Evolutionary conservation across 495 filamentous ascomycete genomes (phyloP).

Genomic region (Penicillium tannophilum): DNA sequence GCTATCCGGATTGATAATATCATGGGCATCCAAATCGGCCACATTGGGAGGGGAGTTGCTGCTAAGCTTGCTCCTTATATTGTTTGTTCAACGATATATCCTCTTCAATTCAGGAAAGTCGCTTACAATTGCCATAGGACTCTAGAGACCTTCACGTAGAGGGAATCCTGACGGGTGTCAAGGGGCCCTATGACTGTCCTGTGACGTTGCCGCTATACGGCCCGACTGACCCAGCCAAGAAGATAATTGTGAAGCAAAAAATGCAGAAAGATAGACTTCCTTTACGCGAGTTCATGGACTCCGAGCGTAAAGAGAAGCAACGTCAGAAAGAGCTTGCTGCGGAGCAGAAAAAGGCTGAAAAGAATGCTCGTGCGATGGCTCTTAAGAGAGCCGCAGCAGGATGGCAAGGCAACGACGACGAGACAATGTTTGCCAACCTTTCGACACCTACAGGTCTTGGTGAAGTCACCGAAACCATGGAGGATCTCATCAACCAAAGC

Average conservation of each 20-base stretch:
- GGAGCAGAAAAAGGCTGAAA: conserved; percentile 53
- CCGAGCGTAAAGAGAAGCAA: conserved; percentile 35
- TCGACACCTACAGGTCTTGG: conserved; percentile 25
- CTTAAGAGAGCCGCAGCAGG: conserved; percentile 39
- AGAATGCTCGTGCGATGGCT: conserved; percentile 44
- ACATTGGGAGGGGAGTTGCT: conserved; percentile 68
- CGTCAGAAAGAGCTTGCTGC: conserved; percentile 39
- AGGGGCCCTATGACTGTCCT: conserved; percentile 69
- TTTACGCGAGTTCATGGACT: conserved; percentile 39
- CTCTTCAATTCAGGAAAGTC: background rate
- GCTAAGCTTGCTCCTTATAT: conserved; percentile 75
- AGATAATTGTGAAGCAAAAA: conserved; percentile 54
- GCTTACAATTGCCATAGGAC: conserved; percentile 46
- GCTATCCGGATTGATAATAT: conserved; percentile 82
- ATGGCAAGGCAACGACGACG: conserved; percentile 30
- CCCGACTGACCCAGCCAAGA: conserved; percentile 53
- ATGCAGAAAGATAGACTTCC: conserved; percentile 67
- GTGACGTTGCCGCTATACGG: conserved; percentile 69
- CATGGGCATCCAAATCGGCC: conserved; percentile 76
- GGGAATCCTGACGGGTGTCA: conserved; percentile 63
- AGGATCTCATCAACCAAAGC: conserved; percentile 67
- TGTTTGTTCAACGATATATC: conserved; percentile 33
- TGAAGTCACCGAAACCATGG: conserved; percentile 45
- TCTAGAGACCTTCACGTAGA: conserved; percentile 59
- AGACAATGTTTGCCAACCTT: conserved; percentile 35